Percentiles rank a stretch among this genome's conserved stretches.
Conservation (phyloP, 495 filamentous ascomycete genomes). For the Glonium stellatum region DNA sequence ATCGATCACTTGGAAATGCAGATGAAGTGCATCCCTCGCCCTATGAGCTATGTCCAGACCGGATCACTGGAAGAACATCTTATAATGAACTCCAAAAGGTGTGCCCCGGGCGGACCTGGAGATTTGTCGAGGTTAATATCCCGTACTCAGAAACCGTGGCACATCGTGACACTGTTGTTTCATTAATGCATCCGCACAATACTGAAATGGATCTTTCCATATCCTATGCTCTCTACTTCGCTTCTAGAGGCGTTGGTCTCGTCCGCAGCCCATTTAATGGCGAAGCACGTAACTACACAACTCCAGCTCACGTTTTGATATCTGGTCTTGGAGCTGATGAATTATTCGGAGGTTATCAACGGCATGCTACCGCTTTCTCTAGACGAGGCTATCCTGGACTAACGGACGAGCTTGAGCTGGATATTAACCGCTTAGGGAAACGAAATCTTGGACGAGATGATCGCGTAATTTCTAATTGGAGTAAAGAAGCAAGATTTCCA, state of each 20-base stretch:
- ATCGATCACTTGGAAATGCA: constrained; percentile 16
- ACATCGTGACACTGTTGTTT: constrained; percentile 62
- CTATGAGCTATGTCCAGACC: constrained; percentile 84
- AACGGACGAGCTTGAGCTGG: constrained; percentile 75
- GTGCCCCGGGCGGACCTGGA: constrained; percentile 70
- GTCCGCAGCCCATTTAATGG: constrained; percentile 25
- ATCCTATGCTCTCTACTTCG: constrained; percentile 85
- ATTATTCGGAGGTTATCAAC: constrained; percentile 86
- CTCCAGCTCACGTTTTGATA: constrained; percentile 72
- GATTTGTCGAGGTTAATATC: constrained; percentile 80
- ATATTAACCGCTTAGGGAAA: constrained; percentile 79
- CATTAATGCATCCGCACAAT: constrained; percentile 83
- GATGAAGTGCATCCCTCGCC: constrained; percentile 35
- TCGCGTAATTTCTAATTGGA: constrained; percentile 81
- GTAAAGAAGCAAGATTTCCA: constrained; percentile 84
- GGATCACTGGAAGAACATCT: constrained; percentile 73
- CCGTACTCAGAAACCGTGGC: constrained; percentile 66
- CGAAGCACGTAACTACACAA: constrained; percentile 47
- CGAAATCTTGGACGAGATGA: constrained; percentile 93
- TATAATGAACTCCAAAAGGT: constrained; percentile 61
- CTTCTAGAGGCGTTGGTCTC: constrained; percentile 66
- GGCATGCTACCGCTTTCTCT: constrained; percentile 71
- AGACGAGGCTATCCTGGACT: constrained; percentile 61
- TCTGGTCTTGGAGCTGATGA: constrained; percentile 95
- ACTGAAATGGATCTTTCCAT: constrained; percentile 99